These are phyloP conservation scores for Termitomyces eurrhizus DNA, from an alignment of 768 basidiomycete genomes.

Conservation along the genomic window DNA sequence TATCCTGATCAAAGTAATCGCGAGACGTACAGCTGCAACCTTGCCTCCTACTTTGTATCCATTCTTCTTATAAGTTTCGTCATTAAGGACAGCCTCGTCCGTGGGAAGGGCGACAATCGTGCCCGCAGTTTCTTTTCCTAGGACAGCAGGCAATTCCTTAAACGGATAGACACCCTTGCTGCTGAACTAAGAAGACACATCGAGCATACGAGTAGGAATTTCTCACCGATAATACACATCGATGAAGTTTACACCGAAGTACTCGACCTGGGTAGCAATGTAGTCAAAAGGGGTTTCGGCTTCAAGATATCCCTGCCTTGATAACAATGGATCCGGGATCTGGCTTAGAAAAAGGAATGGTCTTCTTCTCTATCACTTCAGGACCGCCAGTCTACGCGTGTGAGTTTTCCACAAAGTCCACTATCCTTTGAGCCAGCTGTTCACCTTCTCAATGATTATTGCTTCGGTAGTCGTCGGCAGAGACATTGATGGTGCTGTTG, in stretches of 20 bases:
- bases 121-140: slow-evolving; percentile 82
- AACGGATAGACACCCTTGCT: slow-evolving; percentile 65
- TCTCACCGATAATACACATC: slow-evolving; percentile 74
- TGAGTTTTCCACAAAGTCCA: not conserved
- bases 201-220: not conserved
- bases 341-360: slow-evolving; percentile 63
- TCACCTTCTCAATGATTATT: slow-evolving; percentile 55
- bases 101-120: slow-evolving; percentile 71
- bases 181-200: not conserved
- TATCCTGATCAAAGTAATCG: not conserved
- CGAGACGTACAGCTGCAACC: slow-evolving; percentile 59
- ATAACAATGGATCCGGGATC: slow-evolving; percentile 56
- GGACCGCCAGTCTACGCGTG: slow-evolving; percentile 55
- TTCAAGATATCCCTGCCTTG: slow-evolving; percentile 25
- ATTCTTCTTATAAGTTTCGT: slow-evolving; percentile 60
- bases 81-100: slow-evolving; percentile 52
- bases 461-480: slow-evolving; percentile 64
- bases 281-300: not conserved
- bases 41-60: slow-evolving; percentile 65
- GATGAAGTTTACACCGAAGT: slow-evolving; percentile 83
- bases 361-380: slow-evolving; percentile 70
- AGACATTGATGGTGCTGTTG: slow-evolving; percentile 36
- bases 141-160: slow-evolving; percentile 53
- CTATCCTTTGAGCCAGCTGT: not conserved
- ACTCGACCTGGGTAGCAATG: slow-evolving; percentile 50